A percentile compares a stretch with the other conserved stretches of the same genome.
phyloP scores from a whole-genome alignment of 495 filamentous ascomycete genomes.

The Penicillium paxilli region DNA sequence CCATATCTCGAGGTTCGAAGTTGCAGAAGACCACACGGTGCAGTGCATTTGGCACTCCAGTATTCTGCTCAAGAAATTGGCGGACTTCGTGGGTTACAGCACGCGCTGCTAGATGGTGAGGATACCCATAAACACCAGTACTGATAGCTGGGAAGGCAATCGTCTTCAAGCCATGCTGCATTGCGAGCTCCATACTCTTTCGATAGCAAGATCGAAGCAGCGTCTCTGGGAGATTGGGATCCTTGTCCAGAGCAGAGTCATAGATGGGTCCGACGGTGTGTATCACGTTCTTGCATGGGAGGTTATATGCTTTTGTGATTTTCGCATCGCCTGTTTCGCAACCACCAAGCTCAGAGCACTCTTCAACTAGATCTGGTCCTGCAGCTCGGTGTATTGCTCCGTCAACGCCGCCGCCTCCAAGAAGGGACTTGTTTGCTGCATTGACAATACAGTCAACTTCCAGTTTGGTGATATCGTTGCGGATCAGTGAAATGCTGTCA shows the following conservation, averaged over 20 bases:
- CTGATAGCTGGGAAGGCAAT: constrained; percentile 84
- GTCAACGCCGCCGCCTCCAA: constrained; percentile 86
- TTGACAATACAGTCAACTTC: constrained; percentile 86
- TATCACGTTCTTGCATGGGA: constrained; percentile 78
- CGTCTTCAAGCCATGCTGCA: constrained; percentile 59
- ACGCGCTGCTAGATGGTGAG: constrained; percentile 66
- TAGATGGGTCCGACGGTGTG: constrained; percentile 94
- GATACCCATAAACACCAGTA: constrained; percentile 90
- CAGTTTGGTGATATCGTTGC: constrained; percentile 81
- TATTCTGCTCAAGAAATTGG: constrained; percentile 63
- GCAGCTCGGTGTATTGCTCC: constrained; percentile 86
- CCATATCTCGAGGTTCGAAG: constrained; percentile 74
- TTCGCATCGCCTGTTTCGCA: constrained; percentile 81
- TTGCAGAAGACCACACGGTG: constrained; percentile 79
- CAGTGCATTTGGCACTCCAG: constrained; percentile 40
- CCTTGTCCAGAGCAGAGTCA: constrained; percentile 18
- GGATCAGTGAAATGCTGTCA: constrained; percentile 66
- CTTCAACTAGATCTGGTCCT: constrained; percentile 64
- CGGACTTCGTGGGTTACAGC: constrained; percentile 69
- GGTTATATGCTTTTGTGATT: constrained; percentile 73
- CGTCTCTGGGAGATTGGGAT: constrained; percentile 40
- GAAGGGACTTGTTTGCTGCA: constrained; percentile 77
- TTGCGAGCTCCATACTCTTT: constrained; percentile 70
- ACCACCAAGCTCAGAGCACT: constrained; percentile 67
- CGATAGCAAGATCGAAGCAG: constrained; percentile 72